Evolutionary conservation across 371 early-diverging fungal genomes (phyloP).

Genomic region (Circinella minor): DNA sequence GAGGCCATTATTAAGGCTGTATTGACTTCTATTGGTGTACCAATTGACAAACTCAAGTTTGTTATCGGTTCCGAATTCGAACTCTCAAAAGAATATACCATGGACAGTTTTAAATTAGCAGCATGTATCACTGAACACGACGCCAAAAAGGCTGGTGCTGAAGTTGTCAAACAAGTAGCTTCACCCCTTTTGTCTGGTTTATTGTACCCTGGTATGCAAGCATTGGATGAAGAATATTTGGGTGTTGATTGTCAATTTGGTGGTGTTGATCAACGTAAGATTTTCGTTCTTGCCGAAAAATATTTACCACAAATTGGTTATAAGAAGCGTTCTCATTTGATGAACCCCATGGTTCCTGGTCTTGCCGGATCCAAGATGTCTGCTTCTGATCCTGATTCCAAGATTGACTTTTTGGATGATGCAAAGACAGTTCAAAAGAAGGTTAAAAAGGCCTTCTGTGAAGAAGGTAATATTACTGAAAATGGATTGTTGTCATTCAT

Average conservation of each 20-base stretch:
- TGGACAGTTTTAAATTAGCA: slow-evolving; percentile 94
- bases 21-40: slow-evolving; percentile 89
- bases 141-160: slow-evolving; percentile 99
- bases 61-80: slow-evolving; percentile 94
- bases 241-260: slow-evolving; percentile 99
- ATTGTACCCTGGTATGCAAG: slow-evolving; percentile 99
- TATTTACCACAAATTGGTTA: slow-evolving; percentile 97
- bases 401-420: slow-evolving; percentile 97
- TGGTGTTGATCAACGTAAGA: slow-evolving; percentile 99
- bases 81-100: slow-evolving; percentile 85
- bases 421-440: slow-evolving; percentile 89
- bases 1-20: slow-evolving; percentile 92
- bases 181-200: slow-evolving; percentile 94
- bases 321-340: slow-evolving; percentile 98
- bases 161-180: slow-evolving; percentile 99
- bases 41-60: slow-evolving; percentile 93
- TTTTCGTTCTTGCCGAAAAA: slow-evolving; percentile 98
- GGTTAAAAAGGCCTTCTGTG: slow-evolving; percentile 98
- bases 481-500: slow-evolving; percentile 95
- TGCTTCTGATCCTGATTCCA: slow-evolving; percentile 97
- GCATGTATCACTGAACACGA: slow-evolving; percentile 94
- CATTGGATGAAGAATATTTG: slow-evolving; percentile 99
- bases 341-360: slow-evolving; percentile 99
- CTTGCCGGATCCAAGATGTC: slow-evolving; percentile 98
- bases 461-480: slow-evolving; percentile 95